A percentile compares a stretch with the other conserved stretches of the same genome.
Evolutionary conservation across 805 yeast genomes (phyloP).

Genomic region (Saccharomycopsis synnaedendra): DNA sequence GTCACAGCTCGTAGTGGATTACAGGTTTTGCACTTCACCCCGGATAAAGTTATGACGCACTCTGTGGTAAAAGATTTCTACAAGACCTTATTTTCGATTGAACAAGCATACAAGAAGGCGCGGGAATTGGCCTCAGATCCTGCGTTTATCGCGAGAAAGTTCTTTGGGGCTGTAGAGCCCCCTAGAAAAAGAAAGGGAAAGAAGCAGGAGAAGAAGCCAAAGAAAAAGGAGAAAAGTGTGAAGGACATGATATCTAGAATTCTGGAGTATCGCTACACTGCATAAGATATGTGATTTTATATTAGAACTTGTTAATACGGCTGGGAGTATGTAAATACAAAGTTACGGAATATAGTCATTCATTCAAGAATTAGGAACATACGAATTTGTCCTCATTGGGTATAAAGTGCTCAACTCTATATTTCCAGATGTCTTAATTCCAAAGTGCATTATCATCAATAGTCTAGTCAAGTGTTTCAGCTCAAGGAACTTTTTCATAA

Average conservation of each 20-base stretch:
- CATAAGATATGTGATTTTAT: not conserved
- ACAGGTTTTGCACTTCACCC: slow-evolving; percentile 67
- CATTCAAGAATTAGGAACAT: too few relatives aligned
- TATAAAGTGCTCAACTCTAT: too few relatives aligned
- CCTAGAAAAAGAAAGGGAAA: slow-evolving; percentile 6
- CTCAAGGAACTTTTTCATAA: too few relatives aligned
- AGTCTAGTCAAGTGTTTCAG: too few relatives aligned
- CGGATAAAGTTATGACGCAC: slow-evolving; percentile 55
- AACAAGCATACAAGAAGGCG: slow-evolving; percentile 30
- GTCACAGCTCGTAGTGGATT: slow-evolving; percentile 77
- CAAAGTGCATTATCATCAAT: too few relatives aligned
- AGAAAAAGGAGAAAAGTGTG: not conserved
- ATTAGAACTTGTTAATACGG: not conserved
- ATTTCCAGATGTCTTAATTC: too few relatives aligned
- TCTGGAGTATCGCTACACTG: not conserved
- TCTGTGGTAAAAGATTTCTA: slow-evolving; percentile 64
- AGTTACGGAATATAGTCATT: too few relatives aligned
- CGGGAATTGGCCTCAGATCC: slow-evolving; percentile 27
- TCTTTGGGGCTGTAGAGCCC: slow-evolving; percentile 21
- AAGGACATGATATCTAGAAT: not conserved
- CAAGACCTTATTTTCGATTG: slow-evolving; percentile 28
- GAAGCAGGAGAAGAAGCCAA: not conserved
- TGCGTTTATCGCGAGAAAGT: slow-evolving; percentile 32
- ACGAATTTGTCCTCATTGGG: too few relatives aligned
- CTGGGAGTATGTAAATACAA: too few relatives aligned